Percentiles rank a stretch among this genome's conserved stretches.
Conservation (phyloP, 192 early-diverging fungal species). For the Linnemannia hyalina region DNA sequence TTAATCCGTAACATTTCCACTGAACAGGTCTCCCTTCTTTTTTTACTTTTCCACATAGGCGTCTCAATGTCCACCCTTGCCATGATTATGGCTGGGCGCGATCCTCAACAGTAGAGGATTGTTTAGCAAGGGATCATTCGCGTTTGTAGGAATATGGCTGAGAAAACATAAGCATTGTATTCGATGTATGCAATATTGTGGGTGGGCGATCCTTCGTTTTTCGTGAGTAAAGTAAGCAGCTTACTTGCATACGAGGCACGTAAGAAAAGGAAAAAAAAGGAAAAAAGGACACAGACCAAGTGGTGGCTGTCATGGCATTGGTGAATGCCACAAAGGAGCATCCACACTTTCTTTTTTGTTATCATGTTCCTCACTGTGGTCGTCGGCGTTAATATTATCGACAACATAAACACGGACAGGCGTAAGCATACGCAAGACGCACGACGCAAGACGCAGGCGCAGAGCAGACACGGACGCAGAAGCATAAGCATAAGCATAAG, state of each 20-base stretch:
- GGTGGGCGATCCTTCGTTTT: background rate
- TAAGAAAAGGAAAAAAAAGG: background rate
- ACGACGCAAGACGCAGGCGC: background rate
- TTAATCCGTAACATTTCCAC: background rate
- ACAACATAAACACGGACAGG: background rate
- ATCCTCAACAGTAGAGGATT: no score
- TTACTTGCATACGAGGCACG: background rate
- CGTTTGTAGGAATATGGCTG: no score
- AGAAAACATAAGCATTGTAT: no score
- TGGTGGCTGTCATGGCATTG: background rate
- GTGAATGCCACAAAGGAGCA: background rate
- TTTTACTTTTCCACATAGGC: no score
- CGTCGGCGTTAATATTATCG: conserved; percentile 1
- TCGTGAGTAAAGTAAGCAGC: background rate
- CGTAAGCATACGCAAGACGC: background rate
- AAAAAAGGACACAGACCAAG: background rate
- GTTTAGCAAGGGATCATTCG: no score
- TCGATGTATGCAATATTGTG: no score
- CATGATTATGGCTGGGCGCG: no score
- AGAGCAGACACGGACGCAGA: background rate
- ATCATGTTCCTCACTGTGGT: background rate
- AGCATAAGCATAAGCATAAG: background rate
- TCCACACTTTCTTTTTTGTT: background rate
- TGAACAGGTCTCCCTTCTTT: background rate
- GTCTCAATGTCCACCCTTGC: no score